These are phyloP conservation scores for Coemansia asiatica DNA, from an alignment of 192 early-diverging fungal genomes.

Conservation along the genomic window DNA sequence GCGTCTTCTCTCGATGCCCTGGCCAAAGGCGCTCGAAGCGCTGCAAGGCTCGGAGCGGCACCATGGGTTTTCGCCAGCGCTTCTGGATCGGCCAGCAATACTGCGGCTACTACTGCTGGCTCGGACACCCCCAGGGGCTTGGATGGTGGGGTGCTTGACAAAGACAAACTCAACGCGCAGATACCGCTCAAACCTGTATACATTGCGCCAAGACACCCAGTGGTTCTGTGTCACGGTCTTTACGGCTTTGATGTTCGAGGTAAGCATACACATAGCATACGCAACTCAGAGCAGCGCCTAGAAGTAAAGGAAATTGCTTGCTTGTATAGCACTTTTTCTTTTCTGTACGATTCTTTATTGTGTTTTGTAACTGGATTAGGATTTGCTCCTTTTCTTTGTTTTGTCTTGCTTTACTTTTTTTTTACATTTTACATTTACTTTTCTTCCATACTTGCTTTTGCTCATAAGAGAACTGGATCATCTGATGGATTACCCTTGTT, in stretches of 20 bases:
- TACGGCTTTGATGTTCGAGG: slow-evolving; percentile 85
- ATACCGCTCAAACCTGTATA: slow-evolving; percentile 66
- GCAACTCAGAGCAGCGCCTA: too few relatives aligned
- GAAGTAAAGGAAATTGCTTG: too few relatives aligned
- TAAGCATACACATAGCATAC: slow-evolving; percentile 1
- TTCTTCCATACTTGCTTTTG: too few relatives aligned
- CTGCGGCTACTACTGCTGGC: neutral
- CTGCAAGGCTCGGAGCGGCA: slow-evolving; percentile 28
- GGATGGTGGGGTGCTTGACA: slow-evolving; percentile 16
- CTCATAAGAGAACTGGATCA: too few relatives aligned
- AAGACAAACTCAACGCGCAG: slow-evolving; percentile 39
- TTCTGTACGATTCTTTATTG: neutral
- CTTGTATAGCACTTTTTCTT: too few relatives aligned
- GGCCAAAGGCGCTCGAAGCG: slow-evolving; percentile 16
- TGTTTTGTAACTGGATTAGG: too few relatives aligned
- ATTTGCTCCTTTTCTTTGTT: too few relatives aligned
- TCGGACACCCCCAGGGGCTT: neutral
- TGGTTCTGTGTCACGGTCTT: slow-evolving; percentile 86
- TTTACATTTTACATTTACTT: too few relatives aligned
- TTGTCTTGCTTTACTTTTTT: too few relatives aligned
- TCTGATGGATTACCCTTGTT: neutral
- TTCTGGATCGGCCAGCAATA: slow-evolving; percentile 10
- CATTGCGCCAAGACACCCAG: slow-evolving; percentile 69
- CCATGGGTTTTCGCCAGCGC: slow-evolving; percentile 40
- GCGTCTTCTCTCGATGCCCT: slow-evolving; percentile 18